Evolutionary conservation across 306 rosid species (phyloP).

Genomic region (Begonia masoniana): DNA sequence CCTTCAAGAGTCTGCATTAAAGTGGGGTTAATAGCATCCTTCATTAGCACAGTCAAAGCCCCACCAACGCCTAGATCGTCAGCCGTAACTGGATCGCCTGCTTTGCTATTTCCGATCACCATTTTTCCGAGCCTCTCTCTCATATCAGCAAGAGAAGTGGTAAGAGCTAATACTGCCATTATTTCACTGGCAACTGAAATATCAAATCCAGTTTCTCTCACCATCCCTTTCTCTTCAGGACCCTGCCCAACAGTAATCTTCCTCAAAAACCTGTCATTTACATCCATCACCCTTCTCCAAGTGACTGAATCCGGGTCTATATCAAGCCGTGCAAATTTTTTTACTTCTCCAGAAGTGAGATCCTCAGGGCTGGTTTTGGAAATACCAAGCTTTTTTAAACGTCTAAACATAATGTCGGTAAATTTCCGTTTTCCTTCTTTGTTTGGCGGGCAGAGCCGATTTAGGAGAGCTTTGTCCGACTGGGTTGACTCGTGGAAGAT

Average conservation of each 20-base stretch:
- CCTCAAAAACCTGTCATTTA: slow-evolving; percentile 85
- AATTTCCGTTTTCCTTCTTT: slow-evolving; percentile 85
- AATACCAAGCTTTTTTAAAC: slow-evolving; percentile 66
- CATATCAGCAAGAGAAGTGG: slow-evolving; percentile 87
- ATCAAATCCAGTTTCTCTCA: slow-evolving; percentile 94
- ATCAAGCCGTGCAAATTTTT: slow-evolving; percentile 85
- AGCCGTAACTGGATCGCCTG: slow-evolving; percentile 83
- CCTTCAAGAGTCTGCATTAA: slow-evolving; percentile 99
- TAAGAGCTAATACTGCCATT: slow-evolving; percentile 97
- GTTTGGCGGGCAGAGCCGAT: slow-evolving; percentile 81
- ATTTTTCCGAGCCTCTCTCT: slow-evolving; percentile 92
- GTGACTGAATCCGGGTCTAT: slow-evolving; percentile 75
- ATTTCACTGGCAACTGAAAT: slow-evolving; percentile 97
- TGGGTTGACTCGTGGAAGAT: slow-evolving; percentile 88
- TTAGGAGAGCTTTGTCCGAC: slow-evolving; percentile 88
- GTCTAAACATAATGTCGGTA: slow-evolving; percentile 70
- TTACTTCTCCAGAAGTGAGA: slow-evolving; percentile 77
- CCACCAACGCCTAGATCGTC: slow-evolving; percentile 98
- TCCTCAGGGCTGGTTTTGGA: slow-evolving; percentile 79
- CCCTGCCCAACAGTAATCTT: slow-evolving; percentile 89
- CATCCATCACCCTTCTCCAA: slow-evolving; percentile 98
- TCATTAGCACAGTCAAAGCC: slow-evolving; percentile 90
- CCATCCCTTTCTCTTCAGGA: slow-evolving; percentile 97
- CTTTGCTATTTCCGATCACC: slow-evolving; percentile 90
- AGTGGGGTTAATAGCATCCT: slow-evolving; percentile 94